Percentiles rank a stretch among this genome's conserved stretches.
Conservation (phyloP, 2,329 filamentous ascomycete species). For the Byssothecium circinans region DNA sequence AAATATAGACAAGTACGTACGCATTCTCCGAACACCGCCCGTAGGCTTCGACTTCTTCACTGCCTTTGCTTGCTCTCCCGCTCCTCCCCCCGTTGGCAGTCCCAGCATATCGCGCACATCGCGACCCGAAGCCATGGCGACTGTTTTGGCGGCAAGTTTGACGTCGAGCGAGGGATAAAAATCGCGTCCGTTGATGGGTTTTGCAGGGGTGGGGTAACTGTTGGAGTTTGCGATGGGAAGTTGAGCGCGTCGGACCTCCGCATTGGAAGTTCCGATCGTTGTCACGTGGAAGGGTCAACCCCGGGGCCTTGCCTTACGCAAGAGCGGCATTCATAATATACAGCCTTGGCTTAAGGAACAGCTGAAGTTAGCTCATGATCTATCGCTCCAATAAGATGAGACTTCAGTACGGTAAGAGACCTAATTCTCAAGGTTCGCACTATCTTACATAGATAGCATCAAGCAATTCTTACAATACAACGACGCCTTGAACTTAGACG, state of each 20-base stretch:
- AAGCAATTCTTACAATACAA: too few relatives aligned
- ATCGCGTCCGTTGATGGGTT: conserved; percentile 22
- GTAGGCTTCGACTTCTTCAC: conserved; percentile 70
- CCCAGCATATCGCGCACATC: conserved; percentile 90
- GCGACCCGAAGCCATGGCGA: conserved; percentile 42
- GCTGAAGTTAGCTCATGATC: too few relatives aligned
- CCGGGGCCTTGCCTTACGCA: too few relatives aligned
- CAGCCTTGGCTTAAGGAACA: too few relatives aligned
- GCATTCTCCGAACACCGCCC: conserved; percentile 56
- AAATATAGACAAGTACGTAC: conserved; percentile 40
- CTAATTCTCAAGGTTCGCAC: too few relatives aligned
- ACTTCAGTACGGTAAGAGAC: too few relatives aligned
- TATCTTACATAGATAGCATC: too few relatives aligned
- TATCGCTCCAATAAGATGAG: too few relatives aligned
- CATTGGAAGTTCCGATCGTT: background rate
- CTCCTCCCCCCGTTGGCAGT: conserved; percentile 61
- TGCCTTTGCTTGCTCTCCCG: conserved; percentile 43
- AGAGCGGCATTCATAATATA: too few relatives aligned
- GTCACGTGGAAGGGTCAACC: background rate
- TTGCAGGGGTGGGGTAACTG: conserved; percentile 28
- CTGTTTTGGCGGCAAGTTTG: conserved; percentile 19
- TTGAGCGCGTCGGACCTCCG: background rate
- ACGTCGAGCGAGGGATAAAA: conserved; percentile 7
- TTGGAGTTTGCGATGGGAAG: conserved; percentile 14
- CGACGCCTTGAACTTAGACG: too few relatives aligned